Percentiles rank a stretch among this genome's conserved stretches.
These are phyloP conservation scores for Diaporthe citrichinensis DNA, from an alignment of 2,329 filamentous ascomycete species.

Conservation along the genomic window DNA sequence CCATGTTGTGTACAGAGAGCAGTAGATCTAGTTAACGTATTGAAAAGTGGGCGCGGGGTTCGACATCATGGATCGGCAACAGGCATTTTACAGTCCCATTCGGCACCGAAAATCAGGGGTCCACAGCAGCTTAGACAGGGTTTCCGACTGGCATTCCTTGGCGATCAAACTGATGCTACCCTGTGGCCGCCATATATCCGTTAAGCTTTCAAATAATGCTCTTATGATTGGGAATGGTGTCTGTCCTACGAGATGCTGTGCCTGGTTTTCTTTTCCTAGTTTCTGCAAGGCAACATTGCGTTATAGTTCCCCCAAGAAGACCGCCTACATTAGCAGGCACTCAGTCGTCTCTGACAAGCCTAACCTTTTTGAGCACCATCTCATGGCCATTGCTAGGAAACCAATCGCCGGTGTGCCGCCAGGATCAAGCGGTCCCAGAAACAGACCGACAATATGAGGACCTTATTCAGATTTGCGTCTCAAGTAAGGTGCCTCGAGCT, in stretches of 20 bases:
- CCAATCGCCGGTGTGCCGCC: not conserved
- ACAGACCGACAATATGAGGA: not conserved
- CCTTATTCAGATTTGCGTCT: too few relatives aligned
- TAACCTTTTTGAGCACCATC: not conserved
- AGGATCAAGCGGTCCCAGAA: not conserved
- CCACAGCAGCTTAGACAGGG: conserved; percentile 15
- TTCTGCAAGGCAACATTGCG: not conserved
- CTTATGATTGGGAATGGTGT: not conserved
- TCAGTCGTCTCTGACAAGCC: too few relatives aligned
- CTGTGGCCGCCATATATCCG: not conserved
- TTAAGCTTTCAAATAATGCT: not conserved
- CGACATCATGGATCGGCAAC: conserved; percentile 9
- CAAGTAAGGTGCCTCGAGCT: too few relatives aligned
- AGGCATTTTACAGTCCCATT: conserved; percentile 9
- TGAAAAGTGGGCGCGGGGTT: conserved; percentile 28
- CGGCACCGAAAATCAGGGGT: conserved; percentile 8
- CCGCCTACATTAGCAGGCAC: too few relatives aligned
- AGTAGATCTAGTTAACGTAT: not conserved
- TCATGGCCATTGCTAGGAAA: not conserved
- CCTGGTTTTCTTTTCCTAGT: too few relatives aligned
- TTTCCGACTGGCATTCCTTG: not conserved
- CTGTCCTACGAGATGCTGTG: not conserved
- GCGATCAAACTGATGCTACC: conserved; percentile 1
- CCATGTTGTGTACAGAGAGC: not conserved
- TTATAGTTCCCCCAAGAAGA: too few relatives aligned